These are phyloP conservation scores for Boletus sp. DNA, from an alignment of 1,284 basidiomycete species.

Conservation along the genomic window DNA sequence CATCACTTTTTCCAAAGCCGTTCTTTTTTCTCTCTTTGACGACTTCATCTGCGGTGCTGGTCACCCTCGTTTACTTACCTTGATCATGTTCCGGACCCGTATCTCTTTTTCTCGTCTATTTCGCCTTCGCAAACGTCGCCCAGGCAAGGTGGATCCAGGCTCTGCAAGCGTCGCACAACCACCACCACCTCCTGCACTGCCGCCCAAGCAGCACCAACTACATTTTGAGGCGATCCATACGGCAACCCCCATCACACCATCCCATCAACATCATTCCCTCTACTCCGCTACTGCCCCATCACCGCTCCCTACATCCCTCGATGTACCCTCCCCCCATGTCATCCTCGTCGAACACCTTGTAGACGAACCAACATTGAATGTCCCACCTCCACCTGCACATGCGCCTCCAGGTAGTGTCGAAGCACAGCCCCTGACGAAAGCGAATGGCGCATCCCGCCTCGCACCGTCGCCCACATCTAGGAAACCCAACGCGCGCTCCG, in stretches of 20 bases:
- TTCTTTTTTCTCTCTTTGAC: neutral
- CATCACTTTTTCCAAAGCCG: neutral
- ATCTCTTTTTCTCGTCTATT: conserved; percentile 27
- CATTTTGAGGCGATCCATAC: neutral
- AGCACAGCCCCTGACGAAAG: neutral
- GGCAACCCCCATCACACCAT: neutral
- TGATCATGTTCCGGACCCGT: conserved; percentile 23
- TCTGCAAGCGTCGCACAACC: neutral
- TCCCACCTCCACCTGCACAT: neutral
- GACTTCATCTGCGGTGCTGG: conserved; percentile 24
- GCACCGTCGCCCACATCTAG: neutral
- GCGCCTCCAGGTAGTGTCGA: neutral
- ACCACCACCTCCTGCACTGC: no score
- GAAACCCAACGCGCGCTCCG: neutral
- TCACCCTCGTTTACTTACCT: conserved; percentile 1
- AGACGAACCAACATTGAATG: neutral
- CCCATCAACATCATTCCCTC: neutral
- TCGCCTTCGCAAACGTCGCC: conserved; percentile 19
- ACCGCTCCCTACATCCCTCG: neutral
- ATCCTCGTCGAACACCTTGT: conserved; percentile 13
- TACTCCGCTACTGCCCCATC: neutral
- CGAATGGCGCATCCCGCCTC: neutral
- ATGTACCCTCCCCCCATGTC: neutral
- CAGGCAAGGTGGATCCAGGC: neutral
- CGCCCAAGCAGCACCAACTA: neutral